Evolutionary conservation across 2,329 filamentous ascomycete genomes (phyloP), one percentile per base, ranked within the genome.

Genomic region (Fusarium tricinctum): DNA sequence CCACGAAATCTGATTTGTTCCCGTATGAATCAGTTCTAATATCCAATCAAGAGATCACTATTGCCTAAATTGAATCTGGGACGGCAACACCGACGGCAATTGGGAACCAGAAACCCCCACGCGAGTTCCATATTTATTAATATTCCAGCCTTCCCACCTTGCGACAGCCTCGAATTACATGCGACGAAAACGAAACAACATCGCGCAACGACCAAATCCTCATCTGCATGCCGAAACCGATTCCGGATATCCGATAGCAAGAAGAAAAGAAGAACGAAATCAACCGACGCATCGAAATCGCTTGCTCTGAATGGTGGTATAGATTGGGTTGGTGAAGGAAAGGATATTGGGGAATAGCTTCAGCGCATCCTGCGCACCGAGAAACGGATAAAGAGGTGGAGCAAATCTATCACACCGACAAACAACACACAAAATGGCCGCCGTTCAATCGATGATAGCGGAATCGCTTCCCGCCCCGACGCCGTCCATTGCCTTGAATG

Each of bases 391-490:
- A 60, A 69, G 64, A 57, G 59, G 50, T 32, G 55, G 55, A 53
- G 51, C 17, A 23, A 35, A 45, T 35, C 19, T 51, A 38, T 43
- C 26, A 48, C 40, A 47, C 39, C 26, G 28, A 56, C 20, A 43
- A 22, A 15, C 47, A 55, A 35, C 19, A 35, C 42, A 58, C 33
- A 64, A 61, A 39, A 81, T 81, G 80, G 79, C 80, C 54, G 78
- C 80, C 10, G 79, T 81, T 40, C 78, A 80, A 58, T 78, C 79
- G 56, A 71, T 80, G 54, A 68, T 79, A 47, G 69, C 76, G 44
- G 78, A 75, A 43, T 73, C 78, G 30, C 77, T 77, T 50, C 75
- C 76, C 33, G 71, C 73, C 51, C 66, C 78, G 32, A 68, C 57
- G 12, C 63, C 72, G 46, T 53, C 64, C 50, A 57, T 74, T 45